phyloP scores from a whole-genome alignment of 768 basidiomycete genomes.

The Agrocybe chaxingu region DNA sequence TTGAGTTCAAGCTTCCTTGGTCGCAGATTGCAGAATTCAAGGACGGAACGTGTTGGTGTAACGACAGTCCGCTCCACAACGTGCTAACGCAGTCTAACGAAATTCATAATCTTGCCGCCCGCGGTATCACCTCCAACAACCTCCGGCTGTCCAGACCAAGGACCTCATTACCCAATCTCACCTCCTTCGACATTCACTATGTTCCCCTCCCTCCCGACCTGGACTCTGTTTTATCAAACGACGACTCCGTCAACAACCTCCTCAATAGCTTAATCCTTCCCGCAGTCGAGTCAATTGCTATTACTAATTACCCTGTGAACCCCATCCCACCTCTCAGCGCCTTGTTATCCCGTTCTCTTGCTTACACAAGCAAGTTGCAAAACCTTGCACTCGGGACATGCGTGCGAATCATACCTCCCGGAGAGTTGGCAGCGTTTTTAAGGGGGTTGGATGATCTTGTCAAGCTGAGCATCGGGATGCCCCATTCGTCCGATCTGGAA shows the following conservation, averaged over 20 bases:
- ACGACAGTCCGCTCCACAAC: not conserved
- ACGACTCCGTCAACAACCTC: slow-evolving; percentile 1
- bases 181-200: slow-evolving; percentile 2
- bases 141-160: slow-evolving; percentile 1
- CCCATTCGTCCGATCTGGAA: slow-evolving; percentile 1
- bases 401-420: slow-evolving; percentile 1
- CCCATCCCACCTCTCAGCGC: slow-evolving; percentile 4
- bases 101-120: not conserved
- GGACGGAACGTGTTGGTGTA: not conserved
- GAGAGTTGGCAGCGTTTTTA: slow-evolving; percentile 6
- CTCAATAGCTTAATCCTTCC: slow-evolving; percentile 5
- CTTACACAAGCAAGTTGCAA: not conserved
- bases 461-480: slow-evolving; percentile 6
- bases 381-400: slow-evolving; percentile 6
- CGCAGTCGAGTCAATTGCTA: not conserved
- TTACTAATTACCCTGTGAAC: slow-evolving; percentile 9
- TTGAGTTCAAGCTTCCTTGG: slow-evolving; percentile 5
- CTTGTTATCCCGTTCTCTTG: slow-evolving; percentile 6
- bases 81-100: not conserved
- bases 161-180: not conserved
- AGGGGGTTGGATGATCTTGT: slow-evolving; percentile 4
- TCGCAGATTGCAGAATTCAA: slow-evolving; percentile 5
- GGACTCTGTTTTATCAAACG: not conserved
- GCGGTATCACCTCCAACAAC: slow-evolving; percentile 4
- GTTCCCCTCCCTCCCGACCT: not conserved